Percentiles rank a stretch among this genome's conserved stretches.
These are phyloP conservation scores for Myochromella boudieri DNA, from an alignment of 768 basidiomycete genomes.

Conservation along the genomic window DNA sequence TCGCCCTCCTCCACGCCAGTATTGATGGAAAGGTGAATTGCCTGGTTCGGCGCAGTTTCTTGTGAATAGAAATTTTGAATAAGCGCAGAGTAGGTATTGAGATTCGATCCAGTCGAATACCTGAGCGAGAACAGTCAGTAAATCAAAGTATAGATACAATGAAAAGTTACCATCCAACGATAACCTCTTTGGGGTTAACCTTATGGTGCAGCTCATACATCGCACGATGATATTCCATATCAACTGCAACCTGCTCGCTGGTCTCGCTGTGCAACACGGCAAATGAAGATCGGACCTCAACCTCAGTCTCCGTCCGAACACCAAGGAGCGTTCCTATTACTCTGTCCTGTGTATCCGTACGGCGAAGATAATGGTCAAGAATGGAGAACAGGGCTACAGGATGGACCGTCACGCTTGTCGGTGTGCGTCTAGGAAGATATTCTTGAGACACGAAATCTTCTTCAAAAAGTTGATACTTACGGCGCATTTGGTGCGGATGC, in stretches of 20 bases:
- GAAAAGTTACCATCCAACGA: conserved; percentile 86
- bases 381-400: conserved; percentile 93
- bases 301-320: conserved; percentile 60
- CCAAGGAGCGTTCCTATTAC: conserved; percentile 97
- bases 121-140: conserved; percentile 34
- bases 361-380: conserved; percentile 94
- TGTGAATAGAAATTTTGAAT: conserved; percentile 98
- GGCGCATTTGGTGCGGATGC: conserved; percentile 33
- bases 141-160: conserved; percentile 2
- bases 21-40: conserved; percentile 89
- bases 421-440: conserved; percentile 54
- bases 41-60: conserved; percentile 86
- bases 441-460: conserved; percentile 2
- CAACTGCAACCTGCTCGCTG: conserved; percentile 90
- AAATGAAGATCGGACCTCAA: conserved; percentile 84
- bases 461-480: conserved; percentile 28
- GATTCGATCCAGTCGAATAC: conserved; percentile 89
- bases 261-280: conserved; percentile 93
- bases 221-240: conserved; percentile 92
- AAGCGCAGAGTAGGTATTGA: conserved; percentile 94
- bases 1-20: conserved; percentile 69
- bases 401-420: conserved; percentile 77
- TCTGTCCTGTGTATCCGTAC: conserved; percentile 76
- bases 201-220: conserved; percentile 91
- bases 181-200: conserved; percentile 82